Base-by-base conservation (phyloP, 345 rosid genomes). In the Ricinus communis region DNA sequence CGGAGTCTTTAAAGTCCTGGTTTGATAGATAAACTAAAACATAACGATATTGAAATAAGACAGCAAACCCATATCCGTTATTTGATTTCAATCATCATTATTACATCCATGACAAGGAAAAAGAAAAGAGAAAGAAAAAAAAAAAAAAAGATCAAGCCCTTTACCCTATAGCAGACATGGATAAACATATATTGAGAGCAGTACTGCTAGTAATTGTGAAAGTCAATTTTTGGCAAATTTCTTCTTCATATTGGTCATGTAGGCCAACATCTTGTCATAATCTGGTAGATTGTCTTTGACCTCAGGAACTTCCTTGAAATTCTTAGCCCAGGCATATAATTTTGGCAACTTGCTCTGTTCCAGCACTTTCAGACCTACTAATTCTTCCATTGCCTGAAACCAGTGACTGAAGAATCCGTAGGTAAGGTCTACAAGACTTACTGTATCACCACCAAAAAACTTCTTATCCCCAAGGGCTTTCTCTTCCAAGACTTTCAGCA, bases 371-470 rank as follows among this genome's bases (percentile, higher is more conserved):
- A 56, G 0, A 12, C 62, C 62, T 0, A 0, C 12, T 5, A 21
- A 8, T 46, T 65, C 65, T 36, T 27, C 71, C 2, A 62, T 0
- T 0, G 46, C 65, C 2, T 8, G 60, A 14, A 65, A 1, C 77
- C 77, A 73, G 10, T 46, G 56, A 25, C 50, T 41, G 8, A 46
- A 41, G 2, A 14, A 14, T 9, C 71, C 60, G 22, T 0, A 66
- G 0, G 61, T 1, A 8, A 73, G 22, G 65, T 73, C 77, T 2
- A 66, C 65, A 0, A 66, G 21, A 7, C 31, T 40, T 25, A 73
- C 31, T 18, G 45, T 5, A 1, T 73, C 77, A 9, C 77, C 77
- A 0, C 71, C 66, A n/a, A 66, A 67, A 9, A 66, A 73, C 31
- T 24, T 66, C 19, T 73, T 73, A 4, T 66, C 77, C 4, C 71